Evolutionary conservation across 345 rosid species (phyloP).

Genomic region (Eucalyptus virginea): DNA sequence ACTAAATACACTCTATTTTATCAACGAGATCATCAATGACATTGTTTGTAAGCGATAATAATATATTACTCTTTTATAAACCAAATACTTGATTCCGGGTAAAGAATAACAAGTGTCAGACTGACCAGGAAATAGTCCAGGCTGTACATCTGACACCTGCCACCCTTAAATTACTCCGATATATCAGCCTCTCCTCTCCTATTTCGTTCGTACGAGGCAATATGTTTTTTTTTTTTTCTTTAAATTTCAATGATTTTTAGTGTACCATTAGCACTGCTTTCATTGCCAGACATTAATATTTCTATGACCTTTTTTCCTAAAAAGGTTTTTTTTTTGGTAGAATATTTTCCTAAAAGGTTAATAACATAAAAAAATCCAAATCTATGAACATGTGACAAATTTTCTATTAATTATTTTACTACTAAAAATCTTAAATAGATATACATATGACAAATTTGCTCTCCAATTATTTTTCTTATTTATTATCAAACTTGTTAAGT

Average conservation of each 20-base stretch:
- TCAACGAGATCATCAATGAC: background rate
- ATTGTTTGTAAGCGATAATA: background rate
- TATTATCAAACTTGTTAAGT: too few relatives aligned
- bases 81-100: background rate
- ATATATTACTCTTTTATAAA: background rate
- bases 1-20: background rate
- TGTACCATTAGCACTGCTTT: background rate
- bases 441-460: too few relatives aligned
- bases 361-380: too few relatives aligned
- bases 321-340: background rate
- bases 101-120: background rate
- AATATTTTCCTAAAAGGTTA: background rate
- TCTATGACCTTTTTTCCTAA: background rate
- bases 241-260: background rate
- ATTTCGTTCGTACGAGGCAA: background rate
- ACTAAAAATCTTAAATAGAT: too few relatives aligned
- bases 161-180: background rate
- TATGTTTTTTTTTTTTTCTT: background rate
- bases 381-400: too few relatives aligned
- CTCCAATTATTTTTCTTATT: fast-evolving
- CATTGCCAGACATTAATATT: background rate
- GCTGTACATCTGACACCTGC: background rate
- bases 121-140: background rate
- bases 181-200: background rate
- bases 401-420: too few relatives aligned